A percentile compares a stretch with the other conserved stretches of the same genome.
Evolutionary conservation across 768 basidiomycete genomes (phyloP).

Genomic region (Rhodocollybia butyracea): DNA sequence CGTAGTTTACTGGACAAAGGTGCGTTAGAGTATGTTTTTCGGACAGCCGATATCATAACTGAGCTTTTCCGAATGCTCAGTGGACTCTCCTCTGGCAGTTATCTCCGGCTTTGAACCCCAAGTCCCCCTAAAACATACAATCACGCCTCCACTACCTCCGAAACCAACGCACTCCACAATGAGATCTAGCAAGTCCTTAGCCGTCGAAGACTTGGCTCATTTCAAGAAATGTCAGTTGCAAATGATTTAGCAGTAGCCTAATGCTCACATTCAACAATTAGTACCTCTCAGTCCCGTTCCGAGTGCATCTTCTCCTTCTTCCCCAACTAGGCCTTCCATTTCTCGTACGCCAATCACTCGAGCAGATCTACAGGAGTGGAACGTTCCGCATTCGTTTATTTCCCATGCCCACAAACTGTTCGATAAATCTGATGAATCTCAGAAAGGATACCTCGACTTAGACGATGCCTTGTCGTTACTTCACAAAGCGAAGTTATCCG

Average conservation of each 20-base stretch:
- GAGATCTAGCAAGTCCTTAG: background rate
- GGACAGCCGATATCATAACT: background rate
- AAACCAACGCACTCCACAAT: background rate
- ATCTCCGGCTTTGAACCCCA: conserved; percentile 25
- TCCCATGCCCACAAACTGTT: background rate
- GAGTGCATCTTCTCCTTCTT: background rate
- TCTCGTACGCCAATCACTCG: background rate
- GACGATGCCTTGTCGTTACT: conserved; percentile 2
- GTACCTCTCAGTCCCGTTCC: background rate
- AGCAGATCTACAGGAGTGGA: conserved; percentile 1
- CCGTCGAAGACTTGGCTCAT: conserved; percentile 23
- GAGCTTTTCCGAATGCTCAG: conserved; percentile 26
- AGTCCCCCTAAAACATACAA: conserved; percentile 11
- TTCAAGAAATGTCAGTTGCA: conserved; percentile 60
- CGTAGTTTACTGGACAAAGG: conserved; percentile 41
- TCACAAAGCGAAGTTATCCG: background rate
- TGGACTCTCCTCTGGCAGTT: conserved; percentile 47
- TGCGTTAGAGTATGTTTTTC: conserved; percentile 26
- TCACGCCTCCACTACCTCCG: background rate
- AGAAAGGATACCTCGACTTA: background rate
- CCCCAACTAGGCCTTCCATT: background rate
- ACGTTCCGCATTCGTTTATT: background rate
- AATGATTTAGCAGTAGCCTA: background rate
- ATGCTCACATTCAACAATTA: background rate
- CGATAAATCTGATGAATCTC: background rate